Base-by-base conservation (phyloP, 2,329 filamentous ascomycete species). In the Taxawa tesnikishii region DNA sequence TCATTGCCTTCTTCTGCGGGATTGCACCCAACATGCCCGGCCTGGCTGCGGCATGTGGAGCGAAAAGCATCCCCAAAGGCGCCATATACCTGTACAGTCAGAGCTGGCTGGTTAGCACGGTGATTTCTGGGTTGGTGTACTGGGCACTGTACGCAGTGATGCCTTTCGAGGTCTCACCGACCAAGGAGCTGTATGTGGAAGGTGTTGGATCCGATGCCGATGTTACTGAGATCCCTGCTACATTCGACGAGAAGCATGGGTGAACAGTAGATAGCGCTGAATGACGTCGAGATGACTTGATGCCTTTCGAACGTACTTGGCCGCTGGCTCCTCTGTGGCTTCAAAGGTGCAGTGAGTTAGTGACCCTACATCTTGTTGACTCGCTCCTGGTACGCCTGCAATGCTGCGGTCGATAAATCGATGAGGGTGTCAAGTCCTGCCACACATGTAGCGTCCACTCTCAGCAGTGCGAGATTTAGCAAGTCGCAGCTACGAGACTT, bases 1-100 rank as follows among this genome's bases (percentile, higher is more conserved):
- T 70, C 3, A 49, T 67, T 5, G 65, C 73, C 0, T 71, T 78
- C 41, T 28, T 75, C n/a, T 55, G 70, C 5, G 66, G 68, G 5
- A 64, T 76, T 1, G 63, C 54, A 2, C 73, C 73, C 0, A 68
- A 65, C 27, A 43, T 78, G 2, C 73, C 73, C 0, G 73, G 71
- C 1, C 38, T 48, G 26, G 43, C 42, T 5, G 25, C 43, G 28
- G 34, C 35, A 10, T 40, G 45, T 32, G 43, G 38, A 19, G 28
- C 33, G 19, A 26, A 24, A n/a, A 31, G 15, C 3, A 33, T 42
- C 15, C 37, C 30, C 7, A 26, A 26, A 2, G 40, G 41, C 9
- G 38, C 38, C 6, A 34, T 31, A 16, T 26, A 45, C 28, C 18
- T 48, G 9, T 45, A 43, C 45, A 62, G 63, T n/a, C 73, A 79